Evolutionary conservation across 164 flowering plant species (phyloP).

Genomic region (Litsea cubeba): DNA sequence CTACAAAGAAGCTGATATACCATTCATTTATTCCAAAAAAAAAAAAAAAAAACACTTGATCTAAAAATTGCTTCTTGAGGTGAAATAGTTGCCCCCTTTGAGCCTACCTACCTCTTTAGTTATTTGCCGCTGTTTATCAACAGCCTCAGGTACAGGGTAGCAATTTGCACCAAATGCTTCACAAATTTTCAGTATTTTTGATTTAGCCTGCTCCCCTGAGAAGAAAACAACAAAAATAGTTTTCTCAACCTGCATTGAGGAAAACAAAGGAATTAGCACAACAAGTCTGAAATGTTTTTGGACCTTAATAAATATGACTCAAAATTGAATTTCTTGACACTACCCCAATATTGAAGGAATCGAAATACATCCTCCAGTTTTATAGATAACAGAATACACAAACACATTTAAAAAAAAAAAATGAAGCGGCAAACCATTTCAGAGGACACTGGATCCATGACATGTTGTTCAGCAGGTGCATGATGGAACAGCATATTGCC

Average conservation of each 20-base stretch:
- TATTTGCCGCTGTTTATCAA: conserved; percentile 77
- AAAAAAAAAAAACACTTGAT: too few species aligned
- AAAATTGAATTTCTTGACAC: too few species aligned
- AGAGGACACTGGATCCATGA: conserved; percentile 69
- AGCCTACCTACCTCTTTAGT: conserved; percentile 62
- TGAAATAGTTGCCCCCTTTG: not conserved
- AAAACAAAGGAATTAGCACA: conserved; percentile 1
- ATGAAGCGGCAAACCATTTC: conserved; percentile 57
- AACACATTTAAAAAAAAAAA: too few species aligned
- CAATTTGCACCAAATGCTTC: conserved; percentile 99
- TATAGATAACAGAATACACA: too few species aligned
- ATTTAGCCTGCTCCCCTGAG: conserved; percentile 95
- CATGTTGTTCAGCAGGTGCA: conserved; percentile 70
- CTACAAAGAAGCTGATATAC: too few species aligned
- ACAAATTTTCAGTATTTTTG: conserved; percentile 89
- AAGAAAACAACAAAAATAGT: conserved; percentile 90
- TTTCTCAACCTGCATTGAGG: conserved; percentile 71
- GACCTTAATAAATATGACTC: not conserved
- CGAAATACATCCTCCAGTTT: too few species aligned
- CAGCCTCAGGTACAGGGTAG: conserved; percentile 94
- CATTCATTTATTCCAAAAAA: too few species aligned
- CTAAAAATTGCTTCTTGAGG: not conserved
- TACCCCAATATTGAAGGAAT: too few species aligned
- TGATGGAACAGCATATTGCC: conserved; percentile 98
- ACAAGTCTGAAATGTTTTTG: not conserved